phyloP scores from a whole-genome alignment of 495 filamentous ascomycete genomes.

The Viridothelium virens region DNA sequence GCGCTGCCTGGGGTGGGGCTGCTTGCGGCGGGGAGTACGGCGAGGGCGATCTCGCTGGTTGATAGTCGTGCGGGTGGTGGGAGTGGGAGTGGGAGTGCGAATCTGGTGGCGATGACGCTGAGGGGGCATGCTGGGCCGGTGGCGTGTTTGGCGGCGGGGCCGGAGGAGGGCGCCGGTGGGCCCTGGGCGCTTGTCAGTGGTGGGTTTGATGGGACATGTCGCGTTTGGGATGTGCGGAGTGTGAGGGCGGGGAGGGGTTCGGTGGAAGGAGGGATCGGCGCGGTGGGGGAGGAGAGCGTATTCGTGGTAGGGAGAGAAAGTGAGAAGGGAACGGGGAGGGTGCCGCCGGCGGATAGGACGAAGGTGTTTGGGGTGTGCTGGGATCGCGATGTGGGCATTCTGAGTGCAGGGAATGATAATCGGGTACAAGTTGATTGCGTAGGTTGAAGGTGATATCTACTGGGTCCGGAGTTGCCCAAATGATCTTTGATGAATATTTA shows the following conservation, averaged over 20 bases:
- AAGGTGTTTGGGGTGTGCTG: constrained; percentile 90
- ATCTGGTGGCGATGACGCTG: constrained; percentile 75
- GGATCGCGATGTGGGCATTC: constrained; percentile 77
- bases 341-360: constrained; percentile 60
- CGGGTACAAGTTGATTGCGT: constrained; percentile 74
- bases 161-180: background rate
- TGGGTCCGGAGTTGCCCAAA: too few relatives aligned
- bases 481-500: too few relatives aligned
- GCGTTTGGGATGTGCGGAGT: constrained; percentile 80
- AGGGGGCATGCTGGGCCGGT: constrained; percentile 85
- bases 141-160: constrained; percentile 42
- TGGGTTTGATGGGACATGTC: constrained; percentile 80
- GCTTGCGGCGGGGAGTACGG: constrained; percentile 75
- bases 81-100: constrained; percentile 40
- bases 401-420: constrained; percentile 87
- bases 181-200: constrained; percentile 56
- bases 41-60: constrained; percentile 80
- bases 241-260: constrained; percentile 21
- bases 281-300: constrained; percentile 63
- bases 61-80: constrained; percentile 63
- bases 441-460: background rate
- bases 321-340: constrained; percentile 36
- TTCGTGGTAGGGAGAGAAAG: constrained; percentile 73
- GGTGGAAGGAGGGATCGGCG: constrained; percentile 41
- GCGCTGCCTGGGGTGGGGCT: constrained; percentile 60